Base-by-base conservation (phyloP, 352 stramenopile species). In the Globisporangium acanthophoron region DNA sequence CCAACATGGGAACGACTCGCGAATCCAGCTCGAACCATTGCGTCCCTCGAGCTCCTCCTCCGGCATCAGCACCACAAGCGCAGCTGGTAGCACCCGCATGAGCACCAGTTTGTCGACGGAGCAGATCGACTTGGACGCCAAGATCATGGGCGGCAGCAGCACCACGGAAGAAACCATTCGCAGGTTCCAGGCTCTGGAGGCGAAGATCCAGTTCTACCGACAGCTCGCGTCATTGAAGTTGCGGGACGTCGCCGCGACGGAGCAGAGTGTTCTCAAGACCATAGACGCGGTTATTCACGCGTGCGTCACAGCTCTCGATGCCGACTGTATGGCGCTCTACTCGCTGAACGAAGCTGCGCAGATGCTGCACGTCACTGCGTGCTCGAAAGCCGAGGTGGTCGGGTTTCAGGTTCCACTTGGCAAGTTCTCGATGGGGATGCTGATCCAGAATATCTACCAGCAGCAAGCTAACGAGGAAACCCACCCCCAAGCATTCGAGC, bases 1-100 rank as follows among this genome's bases (percentile, higher is more conserved):
- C 41, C 67, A 66, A 18, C 68, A 74, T 27, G 61, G 69, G 18
- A 78, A 66, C 40, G 72, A 86, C 51, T 82, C 70, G 35, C 78
- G 78, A 37, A 80, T 88, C 49, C 78, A 87, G 47, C 61, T 88
- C 18, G 78, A 88, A 53, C 78, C 78, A 8, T 66, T 88, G 35
- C 76, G 74, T 4, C 66, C 71, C 11, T 79, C 73, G 37, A 67
- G 57, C 33, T 61, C 62, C 33, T 61, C 62, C 20, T 39, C 61
- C 7, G 57, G 52, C 3, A 58, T 50, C 0, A 74, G 62, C 13
- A 46, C 12, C 41, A 20, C 18, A 46, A 8, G 15, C 18, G 18
- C 13, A 46, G 7, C 1, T 46, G 18, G 13, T 16, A 20, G 43
- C 7, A 24, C 61, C 5, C 61, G 61, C 21, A 58, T 80, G 45